Percentiles rank a stretch among this genome's conserved stretches.
These are phyloP conservation scores for Dendrobium huoshanense DNA, from an alignment of 106 monocot species.

Conservation along the genomic window DNA sequence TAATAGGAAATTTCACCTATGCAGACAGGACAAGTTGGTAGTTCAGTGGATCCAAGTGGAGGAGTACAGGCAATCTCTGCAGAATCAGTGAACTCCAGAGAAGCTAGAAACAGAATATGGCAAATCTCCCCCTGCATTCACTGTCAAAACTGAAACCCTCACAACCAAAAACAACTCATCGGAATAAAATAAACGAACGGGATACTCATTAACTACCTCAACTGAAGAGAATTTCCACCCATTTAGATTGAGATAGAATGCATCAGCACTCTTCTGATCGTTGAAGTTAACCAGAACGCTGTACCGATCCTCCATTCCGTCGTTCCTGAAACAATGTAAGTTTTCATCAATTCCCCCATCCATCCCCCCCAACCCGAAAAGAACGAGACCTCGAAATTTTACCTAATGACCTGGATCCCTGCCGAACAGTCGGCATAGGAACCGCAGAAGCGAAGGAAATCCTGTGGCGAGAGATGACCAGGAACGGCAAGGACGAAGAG, in stretches of 20 bases:
- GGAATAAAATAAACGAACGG: not conserved
- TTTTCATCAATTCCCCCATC: not conserved
- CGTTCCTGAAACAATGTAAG: slow-evolving; percentile 44
- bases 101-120: slow-evolving; percentile 62
- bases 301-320: slow-evolving; percentile 76
- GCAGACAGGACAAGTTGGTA: slow-evolving; percentile 88
- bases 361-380: not conserved
- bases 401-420: slow-evolving; percentile 64
- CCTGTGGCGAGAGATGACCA: slow-evolving; percentile 45
- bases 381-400: not conserved
- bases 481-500: slow-evolving; percentile 75
- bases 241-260: slow-evolving; percentile 71
- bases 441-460: slow-evolving; percentile 66
- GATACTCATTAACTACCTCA: slow-evolving; percentile 31
- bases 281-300: slow-evolving; percentile 66
- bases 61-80: slow-evolving; percentile 47
- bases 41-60: slow-evolving; percentile 59
- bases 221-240: slow-evolving; percentile 69
- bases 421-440: slow-evolving; percentile 31
- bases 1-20: slow-evolving; percentile 39
- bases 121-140: slow-evolving; percentile 75
- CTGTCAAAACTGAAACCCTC: not conserved
- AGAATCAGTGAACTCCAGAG: slow-evolving; percentile 62
- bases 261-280: slow-evolving; percentile 78
- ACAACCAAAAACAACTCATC: not conserved